A percentile compares a stretch with the other conserved stretches of the same genome.
Conservation (phyloP, 306 rosid genomes). For the Citrullus mucosospermus region DNA sequence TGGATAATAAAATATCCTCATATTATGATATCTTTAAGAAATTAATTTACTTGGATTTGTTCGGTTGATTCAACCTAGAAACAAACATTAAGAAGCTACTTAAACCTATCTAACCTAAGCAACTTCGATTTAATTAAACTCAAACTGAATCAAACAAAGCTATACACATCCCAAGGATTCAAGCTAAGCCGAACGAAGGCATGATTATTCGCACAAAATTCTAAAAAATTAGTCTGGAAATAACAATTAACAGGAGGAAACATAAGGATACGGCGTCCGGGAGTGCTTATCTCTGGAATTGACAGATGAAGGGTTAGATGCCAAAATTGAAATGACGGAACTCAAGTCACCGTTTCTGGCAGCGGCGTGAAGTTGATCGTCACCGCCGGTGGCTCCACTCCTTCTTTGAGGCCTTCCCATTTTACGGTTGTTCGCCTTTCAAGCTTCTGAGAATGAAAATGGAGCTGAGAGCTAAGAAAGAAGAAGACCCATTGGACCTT, state of each 20-base stretch:
- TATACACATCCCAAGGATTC: background rate
- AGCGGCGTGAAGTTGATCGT: conserved; percentile 53
- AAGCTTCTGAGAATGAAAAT: background rate
- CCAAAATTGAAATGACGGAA: conserved; percentile 39
- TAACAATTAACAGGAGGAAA: background rate
- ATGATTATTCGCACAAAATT: background rate
- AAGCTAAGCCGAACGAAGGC: background rate
- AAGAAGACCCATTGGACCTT: background rate
- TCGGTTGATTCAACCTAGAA: background rate
- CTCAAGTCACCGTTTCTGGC: conserved; percentile 76
- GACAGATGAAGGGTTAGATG: conserved; percentile 52
- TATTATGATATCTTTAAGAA: background rate
- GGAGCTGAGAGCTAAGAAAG: background rate
- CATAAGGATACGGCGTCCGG: background rate
- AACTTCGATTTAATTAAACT: background rate
- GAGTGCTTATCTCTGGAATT: conserved; percentile 58
- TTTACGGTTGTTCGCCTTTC: background rate
- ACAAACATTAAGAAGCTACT: background rate
- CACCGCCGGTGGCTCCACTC: conserved; percentile 15
- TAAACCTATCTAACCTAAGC: background rate
- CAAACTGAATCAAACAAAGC: background rate
- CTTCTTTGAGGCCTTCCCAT: conserved; percentile 13
- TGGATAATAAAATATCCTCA: background rate
- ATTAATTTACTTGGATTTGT: background rate
- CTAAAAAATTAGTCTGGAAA: background rate